Evolutionary conservation across 1,139 yeast genomes (phyloP), one percentile per base, ranked within the genome.

Genomic region (Pichiaceae sp.): DNA sequence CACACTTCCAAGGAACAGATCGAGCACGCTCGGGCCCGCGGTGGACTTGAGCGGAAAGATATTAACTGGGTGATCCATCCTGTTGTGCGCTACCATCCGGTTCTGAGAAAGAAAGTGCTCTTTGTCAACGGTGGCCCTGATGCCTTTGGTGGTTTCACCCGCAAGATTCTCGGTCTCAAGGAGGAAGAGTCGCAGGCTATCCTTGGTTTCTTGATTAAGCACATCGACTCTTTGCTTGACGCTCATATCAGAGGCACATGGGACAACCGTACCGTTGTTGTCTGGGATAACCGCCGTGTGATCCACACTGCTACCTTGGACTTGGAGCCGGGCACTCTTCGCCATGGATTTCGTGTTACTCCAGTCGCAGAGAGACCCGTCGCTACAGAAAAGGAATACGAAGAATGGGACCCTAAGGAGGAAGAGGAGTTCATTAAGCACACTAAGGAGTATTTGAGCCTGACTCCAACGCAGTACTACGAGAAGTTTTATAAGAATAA

Each of bases 1-100:
- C 89, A 81, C 55, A 70, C 84, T 12, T 79, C 83, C 0, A 69
- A 62, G 29, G 83, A 78, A 37, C 89, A 80, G 59, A 87, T 86
- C 2, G 53, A 56, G 3, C 72, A 69, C 46, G 66, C 86, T 3
- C 56, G 61, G 37, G 51, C 57, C 8, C 64, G 60, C 32, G 85
- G 85, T 17, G 74, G 78, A 19, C 64, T 77, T 35, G 82, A 77
- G 44, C 72, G 85, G 54, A 48, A 48, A 23, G 68, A 80, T 43
- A 75, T 84, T 2, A 74, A 78, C 23, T 67, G 71, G 17, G 68
- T 71, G 36, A 66, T 68, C 41, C 89, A 80, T 52, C 87, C 89
- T n/a, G 54, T 80, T 41, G 73, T 79, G 40, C 73, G 87, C 53
- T 67, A 70, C 33, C 82, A 79, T 52, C 87, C 87, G 4, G 83